Evolutionary conservation across 202 grass and related monocot species (phyloP), one percentile per base, ranked within the genome.

Genomic region (Eragrostis tef): DNA sequence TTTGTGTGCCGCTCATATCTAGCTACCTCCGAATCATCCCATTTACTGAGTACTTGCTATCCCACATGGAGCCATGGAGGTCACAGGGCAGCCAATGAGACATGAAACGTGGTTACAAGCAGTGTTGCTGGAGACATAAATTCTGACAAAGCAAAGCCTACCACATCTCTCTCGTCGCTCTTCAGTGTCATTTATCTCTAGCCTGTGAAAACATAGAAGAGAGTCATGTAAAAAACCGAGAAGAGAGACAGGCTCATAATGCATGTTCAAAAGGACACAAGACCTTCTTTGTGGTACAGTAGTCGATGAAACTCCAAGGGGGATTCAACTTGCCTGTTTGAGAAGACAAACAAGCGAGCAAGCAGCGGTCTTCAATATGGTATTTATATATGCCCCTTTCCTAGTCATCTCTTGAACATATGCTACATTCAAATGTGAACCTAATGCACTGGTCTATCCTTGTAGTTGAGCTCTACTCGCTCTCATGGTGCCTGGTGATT

Each of bases 181-280:
- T 53, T 78, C 22, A 48, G 29, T 63, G 61, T 67, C 79, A 43
- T 34, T 56, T 80, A 62, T 84, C 64, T 77, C 64, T 56, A 39
- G 54, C 26, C 70, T 75, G 62, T 74, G 68, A 41, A 82, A 63
- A 79, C 49, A 60, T 57, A 81, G 64, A 73, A 59, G 66, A 60
- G 71, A 81, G 29, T 31, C 29, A 3, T 31, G 29, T 31, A 31
- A 31, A 31, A 31, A 3, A 2, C 3, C 29, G 29, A 31, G 65
- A 80, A 61, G 71, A 57, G 70, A 75, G 45, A 67, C 39, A 91
- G 54, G 58, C 67, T 85, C 80, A 78, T 79, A 79, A 81, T 77
- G 73, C 85, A 76, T 81, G 83, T 46, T 79, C 85, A 75, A 85
- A 90, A 98, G 87, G 90, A 93, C 88, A 93, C 67, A 73, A 87